Base-by-base conservation (phyloP, 2,329 filamentous ascomycete genomes). In the Anthostomella pinea region DNA sequence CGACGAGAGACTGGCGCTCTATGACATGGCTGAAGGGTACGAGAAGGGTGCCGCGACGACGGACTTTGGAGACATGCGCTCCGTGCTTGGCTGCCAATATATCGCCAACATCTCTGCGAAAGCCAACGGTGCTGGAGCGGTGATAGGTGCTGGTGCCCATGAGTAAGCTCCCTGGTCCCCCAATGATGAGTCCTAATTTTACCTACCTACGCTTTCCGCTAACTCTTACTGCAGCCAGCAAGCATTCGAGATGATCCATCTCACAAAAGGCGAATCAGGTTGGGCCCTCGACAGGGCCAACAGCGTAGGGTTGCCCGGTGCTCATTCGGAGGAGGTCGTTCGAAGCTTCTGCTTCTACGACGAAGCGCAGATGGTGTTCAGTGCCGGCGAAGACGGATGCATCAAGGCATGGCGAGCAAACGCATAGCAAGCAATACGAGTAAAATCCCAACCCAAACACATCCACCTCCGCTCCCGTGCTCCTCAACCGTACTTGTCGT, bases 1-100 rank as follows among this genome's bases (percentile, higher is more conserved):
- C 40, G 87, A 91, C 57, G 87, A 93, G 66, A 81, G 79, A 40
- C 76, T 89, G 45, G 81, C 83, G 13, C 72, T 89, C 39, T 88
- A 89, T 57, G 76, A 82, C 43, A 66, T 85, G 37, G 76, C 79
- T 30, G 83, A 84, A 45, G 74, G 75, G 24, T 66, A 69, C n/a
- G 73, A 77, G 29, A 75, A 76, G 13, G 81, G 79, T 8, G 68
- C 73, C 2, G 73, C 77, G 2, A 67, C 67, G 1, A 58, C 60
- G 15, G 66, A 77, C 45, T 82, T 87, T 54, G 86, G 85, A 3
- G 85, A 93, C 54, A 68, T 88, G 56, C 70, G 87, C 19, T 65
- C 71, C 41, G 64, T 65, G n/a, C 59, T 90, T 5, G 72, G 68
- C 3, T 87, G 83, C 46, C 84, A 86, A 66, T 93, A 93, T 58